Evolutionary conservation across 441 rosid genomes (phyloP).

Genomic region (Adansonia rubrostipa): DNA sequence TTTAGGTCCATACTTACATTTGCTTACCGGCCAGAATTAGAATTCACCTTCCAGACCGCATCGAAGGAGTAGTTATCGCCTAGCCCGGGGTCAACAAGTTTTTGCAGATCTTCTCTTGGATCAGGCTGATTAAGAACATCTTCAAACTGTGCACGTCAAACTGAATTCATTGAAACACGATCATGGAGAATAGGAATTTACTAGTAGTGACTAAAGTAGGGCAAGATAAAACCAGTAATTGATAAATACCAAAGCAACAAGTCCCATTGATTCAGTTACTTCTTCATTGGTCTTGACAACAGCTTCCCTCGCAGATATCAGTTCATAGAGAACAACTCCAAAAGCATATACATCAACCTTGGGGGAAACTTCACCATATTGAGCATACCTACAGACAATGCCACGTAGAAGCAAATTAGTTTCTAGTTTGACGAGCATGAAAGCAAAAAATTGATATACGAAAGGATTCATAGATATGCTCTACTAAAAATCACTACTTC

Average conservation of each 20-base stretch:
- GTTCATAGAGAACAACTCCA: conserved; percentile 93
- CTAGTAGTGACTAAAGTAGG: not conserved
- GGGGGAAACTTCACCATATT: conserved; percentile 85
- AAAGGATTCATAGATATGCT: not conserved
- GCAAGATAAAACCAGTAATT: conserved; percentile 17
- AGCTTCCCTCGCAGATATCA: conserved; percentile 87
- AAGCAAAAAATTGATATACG: not conserved
- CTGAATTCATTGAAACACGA: not conserved
- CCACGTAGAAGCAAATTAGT: not conserved
- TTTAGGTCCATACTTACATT: not conserved
- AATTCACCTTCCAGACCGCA: conserved; percentile 38
- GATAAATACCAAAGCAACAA: conserved; percentile 70
- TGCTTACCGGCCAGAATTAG: not conserved
- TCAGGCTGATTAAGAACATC: conserved; percentile 64
- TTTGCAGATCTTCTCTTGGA: conserved; percentile 56
- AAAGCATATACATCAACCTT: conserved; percentile 93
- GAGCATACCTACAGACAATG: conserved; percentile 64
- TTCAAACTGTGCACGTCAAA: conserved; percentile 59
- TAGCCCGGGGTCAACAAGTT: conserved; percentile 74
- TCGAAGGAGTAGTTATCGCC: conserved; percentile 74
- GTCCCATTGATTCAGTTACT: conserved; percentile 69
- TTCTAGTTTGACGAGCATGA: not conserved
- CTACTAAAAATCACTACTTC: too few species aligned
- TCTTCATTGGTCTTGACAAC: conserved; percentile 62
- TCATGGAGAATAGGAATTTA: not conserved